Evolutionary conservation across 805 yeast genomes (phyloP), one percentile per base, ranked within the genome.

Genomic region (Debaryomyces maramus): DNA sequence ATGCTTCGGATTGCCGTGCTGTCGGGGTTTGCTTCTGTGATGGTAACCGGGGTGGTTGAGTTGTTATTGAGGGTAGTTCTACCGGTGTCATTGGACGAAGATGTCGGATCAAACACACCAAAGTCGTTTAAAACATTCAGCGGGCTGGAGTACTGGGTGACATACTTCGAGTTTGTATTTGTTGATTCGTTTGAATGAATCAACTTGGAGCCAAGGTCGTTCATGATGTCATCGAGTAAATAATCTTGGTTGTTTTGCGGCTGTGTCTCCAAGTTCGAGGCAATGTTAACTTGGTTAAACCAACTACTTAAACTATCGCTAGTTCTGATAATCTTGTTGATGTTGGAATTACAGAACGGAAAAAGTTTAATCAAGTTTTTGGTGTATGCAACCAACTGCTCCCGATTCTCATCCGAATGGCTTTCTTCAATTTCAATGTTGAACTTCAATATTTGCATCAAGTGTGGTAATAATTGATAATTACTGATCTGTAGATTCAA

Each of bases 381-480:
- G 33, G 56, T 52, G 36, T 41, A 58, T 17, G 38, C 38, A 4
- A 50, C 39, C 21, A 51, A 38, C 8, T 33, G 14, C 28, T 41
- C 36, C 24, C 45, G 46, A 19, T 39, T 41, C 14, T 48, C 50
- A 26, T 43, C 31, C 18, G 46, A 17, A 17, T 46, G 38, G 15
- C 40, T 43, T 6, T 43, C 38, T 22, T 51, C 58, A 18, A 50
- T 39, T 27, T 55, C 64, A 14, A 60, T 46, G 22, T 52, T 41
- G n/a, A 61, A 44, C 40, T 58, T 62, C 17, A 64, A 40, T 7
- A 63, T 39, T 30, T 63, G 67, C 16, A 64, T 46, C 13, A 64
- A 46, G 20, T 60, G 65, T n/a, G 61, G 64, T 14, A 60, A 46
- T 14, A 62, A 36, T 37, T 63, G 66, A 46, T 56, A 60, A 38